phyloP scores from a whole-genome alignment of 352 stramenopile genomes.

The Phytopythium litorale region DNA sequence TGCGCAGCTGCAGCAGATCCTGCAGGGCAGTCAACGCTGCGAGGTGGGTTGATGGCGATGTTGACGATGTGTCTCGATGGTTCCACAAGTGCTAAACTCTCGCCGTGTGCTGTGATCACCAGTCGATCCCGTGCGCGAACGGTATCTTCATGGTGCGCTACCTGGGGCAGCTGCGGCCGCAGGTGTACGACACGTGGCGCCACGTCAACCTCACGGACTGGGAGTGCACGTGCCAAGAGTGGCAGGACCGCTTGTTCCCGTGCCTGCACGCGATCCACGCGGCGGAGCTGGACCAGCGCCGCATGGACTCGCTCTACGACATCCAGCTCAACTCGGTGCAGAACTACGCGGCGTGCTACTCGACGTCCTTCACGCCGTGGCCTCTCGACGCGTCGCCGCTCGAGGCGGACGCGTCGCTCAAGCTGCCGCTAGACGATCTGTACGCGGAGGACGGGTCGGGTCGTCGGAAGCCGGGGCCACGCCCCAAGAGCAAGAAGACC shows the following conservation, averaged over 20 bases:
- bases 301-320: conserved; percentile 73
- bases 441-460: conserved; percentile 46
- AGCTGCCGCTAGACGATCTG: conserved; percentile 65
- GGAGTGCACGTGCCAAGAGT: conserved; percentile 80
- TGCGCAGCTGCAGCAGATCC: conserved; percentile 58
- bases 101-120: background rate
- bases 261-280: conserved; percentile 77
- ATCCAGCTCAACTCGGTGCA: conserved; percentile 65
- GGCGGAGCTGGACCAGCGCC: conserved; percentile 60
- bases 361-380: conserved; percentile 55
- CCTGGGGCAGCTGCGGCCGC: conserved; percentile 42
- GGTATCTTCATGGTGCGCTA: conserved; percentile 78
- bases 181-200: conserved; percentile 68
- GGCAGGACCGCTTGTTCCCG: conserved; percentile 74
- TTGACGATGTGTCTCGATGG: conserved; percentile 9
- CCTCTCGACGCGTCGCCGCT: conserved; percentile 51
- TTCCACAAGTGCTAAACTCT: background rate
- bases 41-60: conserved; percentile 38
- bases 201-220: conserved; percentile 72
- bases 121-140: conserved; percentile 80
- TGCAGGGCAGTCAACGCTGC: conserved; percentile 72
- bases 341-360: conserved; percentile 58
- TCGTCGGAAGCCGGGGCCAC: conserved; percentile 60
- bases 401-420: conserved; percentile 34
- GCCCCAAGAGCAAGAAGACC: conserved; percentile 39